Conservation (phyloP, 108 stramenopile genomes). For the Cyclotella kingstonii region DNA sequence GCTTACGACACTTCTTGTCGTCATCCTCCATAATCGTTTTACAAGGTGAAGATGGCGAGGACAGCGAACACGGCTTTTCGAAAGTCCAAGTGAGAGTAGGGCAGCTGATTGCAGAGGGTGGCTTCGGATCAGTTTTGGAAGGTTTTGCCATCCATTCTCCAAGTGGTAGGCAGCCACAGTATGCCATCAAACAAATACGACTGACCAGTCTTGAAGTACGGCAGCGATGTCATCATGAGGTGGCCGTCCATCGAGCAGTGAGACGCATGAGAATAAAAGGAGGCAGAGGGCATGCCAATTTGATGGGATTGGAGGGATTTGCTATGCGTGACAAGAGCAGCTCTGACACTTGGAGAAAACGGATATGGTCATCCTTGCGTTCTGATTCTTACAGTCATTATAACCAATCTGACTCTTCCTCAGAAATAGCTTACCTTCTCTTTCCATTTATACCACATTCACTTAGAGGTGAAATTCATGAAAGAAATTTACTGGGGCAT, state of each 20-base stretch:
- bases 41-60: no score
- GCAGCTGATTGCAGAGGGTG: conserved; percentile 73
- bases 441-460: conserved; percentile 67
- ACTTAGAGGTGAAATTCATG: conserved; percentile 62
- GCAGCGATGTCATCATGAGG: conserved; percentile 64
- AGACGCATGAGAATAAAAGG: no score
- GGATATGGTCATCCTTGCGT: conserved; percentile 27
- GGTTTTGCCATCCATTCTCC: conserved; percentile 27
- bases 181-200: conserved; percentile 78
- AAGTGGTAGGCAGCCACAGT: conserved; percentile 40
- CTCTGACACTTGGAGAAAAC: conserved; percentile 41
- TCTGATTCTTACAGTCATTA: conserved; percentile 1
- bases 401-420: conserved; percentile 13
- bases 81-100: conserved; percentile 53
- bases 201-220: conserved; percentile 55
- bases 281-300: conserved; percentile 36
- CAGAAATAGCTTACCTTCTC: conserved; percentile 83
- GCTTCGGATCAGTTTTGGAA: conserved; percentile 68
- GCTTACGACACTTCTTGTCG: no score
- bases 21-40: no score
- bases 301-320: conserved; percentile 34
- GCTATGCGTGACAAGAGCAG: no score
- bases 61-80: no score
- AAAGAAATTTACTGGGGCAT: conserved; percentile 43
- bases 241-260: conserved; percentile 56